Evolutionary conservation across 148 eudicot genomes (phyloP).

Genomic region (Silene uniflora): DNA sequence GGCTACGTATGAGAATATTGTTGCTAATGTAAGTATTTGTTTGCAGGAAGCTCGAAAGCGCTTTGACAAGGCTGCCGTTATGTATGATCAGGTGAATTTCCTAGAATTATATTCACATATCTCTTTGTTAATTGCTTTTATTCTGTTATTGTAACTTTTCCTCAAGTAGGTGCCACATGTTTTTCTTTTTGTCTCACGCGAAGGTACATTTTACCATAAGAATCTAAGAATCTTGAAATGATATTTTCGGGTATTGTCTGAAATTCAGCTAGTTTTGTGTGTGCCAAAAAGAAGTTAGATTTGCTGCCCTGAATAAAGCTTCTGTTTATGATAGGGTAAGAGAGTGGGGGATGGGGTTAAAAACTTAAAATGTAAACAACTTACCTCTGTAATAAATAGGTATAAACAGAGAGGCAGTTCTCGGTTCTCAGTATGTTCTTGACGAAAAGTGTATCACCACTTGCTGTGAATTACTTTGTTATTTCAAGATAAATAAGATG

Average conservation of each 20-base stretch:
- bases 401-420: too few species aligned
- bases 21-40: conserved; percentile 7
- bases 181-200: too few species aligned
- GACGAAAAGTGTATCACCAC: too few species aligned
- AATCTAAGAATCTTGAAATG: neutral
- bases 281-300: neutral
- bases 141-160: neutral
- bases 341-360: too few species aligned
- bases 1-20: neutral
- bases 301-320: neutral
- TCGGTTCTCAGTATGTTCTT: too few species aligned
- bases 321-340: neutral
- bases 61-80: conserved; percentile 76
- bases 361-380: too few species aligned
- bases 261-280: neutral
- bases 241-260: neutral
- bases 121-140: neutral
- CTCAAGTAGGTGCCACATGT: neutral
- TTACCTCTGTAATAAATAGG: too few species aligned
- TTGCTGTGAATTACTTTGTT: neutral
- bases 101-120: neutral
- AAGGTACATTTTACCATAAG: neutral
- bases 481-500: neutral
- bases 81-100: conserved; percentile 67
- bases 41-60: conserved; percentile 92